phyloP scores from a whole-genome alignment of 495 filamentous ascomycete genomes.

The Hapsidospora chrysogenum region DNA sequence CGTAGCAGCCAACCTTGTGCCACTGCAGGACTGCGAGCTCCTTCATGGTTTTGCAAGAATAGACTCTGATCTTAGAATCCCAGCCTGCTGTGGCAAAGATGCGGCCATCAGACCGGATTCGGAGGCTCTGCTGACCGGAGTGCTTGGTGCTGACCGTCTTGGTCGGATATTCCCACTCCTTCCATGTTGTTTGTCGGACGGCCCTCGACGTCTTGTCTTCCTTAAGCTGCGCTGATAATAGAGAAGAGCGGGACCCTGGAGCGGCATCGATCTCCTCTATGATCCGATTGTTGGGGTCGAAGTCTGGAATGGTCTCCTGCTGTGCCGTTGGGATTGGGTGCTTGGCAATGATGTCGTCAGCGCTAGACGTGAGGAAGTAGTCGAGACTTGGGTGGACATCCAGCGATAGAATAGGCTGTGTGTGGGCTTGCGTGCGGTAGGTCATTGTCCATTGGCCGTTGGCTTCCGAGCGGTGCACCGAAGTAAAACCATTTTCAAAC shows the following conservation, averaged over 20 bases:
- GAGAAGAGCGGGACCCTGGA: conserved; percentile 6
- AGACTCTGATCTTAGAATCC: conserved; percentile 70
- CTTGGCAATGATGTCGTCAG: conserved; percentile 42
- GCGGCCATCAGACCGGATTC: conserved; percentile 62
- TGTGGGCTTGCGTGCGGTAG: conserved; percentile 53
- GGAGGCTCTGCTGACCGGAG: conserved; percentile 70
- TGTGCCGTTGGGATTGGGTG: conserved; percentile 29
- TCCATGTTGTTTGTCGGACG: neutral
- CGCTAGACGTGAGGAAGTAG: conserved; percentile 67
- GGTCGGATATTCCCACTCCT: conserved; percentile 2
- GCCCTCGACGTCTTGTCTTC: conserved; percentile 3
- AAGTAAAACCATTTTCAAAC: conserved; percentile 72
- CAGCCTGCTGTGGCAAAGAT: conserved; percentile 88
- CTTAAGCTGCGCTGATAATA: conserved; percentile 12
- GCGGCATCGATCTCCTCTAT: neutral
- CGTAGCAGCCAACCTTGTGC: conserved; percentile 82
- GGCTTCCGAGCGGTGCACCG: conserved; percentile 28
- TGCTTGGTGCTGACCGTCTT: conserved; percentile 57
- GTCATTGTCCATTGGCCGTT: conserved; percentile 36
- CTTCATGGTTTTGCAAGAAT: conserved; percentile 62
- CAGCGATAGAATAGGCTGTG: conserved; percentile 74
- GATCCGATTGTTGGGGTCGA: neutral
- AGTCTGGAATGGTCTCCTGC: neutral
- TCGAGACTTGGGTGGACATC: conserved; percentile 37
- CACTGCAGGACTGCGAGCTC: conserved; percentile 92